Evolutionary conservation across 306 rosid species (phyloP).

Genomic region (Calophaca sinica): DNA sequence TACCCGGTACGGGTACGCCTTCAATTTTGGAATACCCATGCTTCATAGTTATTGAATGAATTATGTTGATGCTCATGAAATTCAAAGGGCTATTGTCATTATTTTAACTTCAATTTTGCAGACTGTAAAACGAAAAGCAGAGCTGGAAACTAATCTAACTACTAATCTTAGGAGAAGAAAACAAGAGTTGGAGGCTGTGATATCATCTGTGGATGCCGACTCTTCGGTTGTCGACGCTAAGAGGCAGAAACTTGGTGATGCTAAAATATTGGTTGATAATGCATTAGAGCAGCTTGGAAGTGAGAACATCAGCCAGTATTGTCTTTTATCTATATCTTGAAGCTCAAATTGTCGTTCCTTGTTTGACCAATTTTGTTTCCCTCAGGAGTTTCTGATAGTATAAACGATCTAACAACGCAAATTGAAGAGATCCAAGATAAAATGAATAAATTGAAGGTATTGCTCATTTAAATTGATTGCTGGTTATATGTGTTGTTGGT

Average conservation of each 20-base stretch:
- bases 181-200: conserved; percentile 88
- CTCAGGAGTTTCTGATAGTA: conserved; percentile 76
- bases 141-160: conserved; percentile 94
- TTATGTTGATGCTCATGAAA: conserved; percentile 7
- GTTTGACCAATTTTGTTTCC: conserved; percentile 49
- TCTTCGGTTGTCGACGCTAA: conserved; percentile 68
- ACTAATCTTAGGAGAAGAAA: conserved; percentile 93
- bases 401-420: conserved; percentile 64
- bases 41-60: conserved; percentile 51
- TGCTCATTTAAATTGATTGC: conserved; percentile 42
- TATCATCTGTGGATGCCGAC: conserved; percentile 74
- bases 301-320: conserved; percentile 53
- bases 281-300: conserved; percentile 77
- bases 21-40: too few relatives aligned
- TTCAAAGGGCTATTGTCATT: conserved; percentile 15
- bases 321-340: conserved; percentile 40
- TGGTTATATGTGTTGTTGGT: conserved; percentile 42
- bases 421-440: conserved; percentile 76
- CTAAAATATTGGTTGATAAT: conserved; percentile 75
- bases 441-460: conserved; percentile 83
- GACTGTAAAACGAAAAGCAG: conserved; percentile 93
- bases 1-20: too few relatives aligned
- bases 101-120: conserved; percentile 52
- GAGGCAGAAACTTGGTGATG: conserved; percentile 75
- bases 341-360: conserved; percentile 40